phyloP scores from a whole-genome alignment of 768 basidiomycete species.

The Mycena galopus region DNA sequence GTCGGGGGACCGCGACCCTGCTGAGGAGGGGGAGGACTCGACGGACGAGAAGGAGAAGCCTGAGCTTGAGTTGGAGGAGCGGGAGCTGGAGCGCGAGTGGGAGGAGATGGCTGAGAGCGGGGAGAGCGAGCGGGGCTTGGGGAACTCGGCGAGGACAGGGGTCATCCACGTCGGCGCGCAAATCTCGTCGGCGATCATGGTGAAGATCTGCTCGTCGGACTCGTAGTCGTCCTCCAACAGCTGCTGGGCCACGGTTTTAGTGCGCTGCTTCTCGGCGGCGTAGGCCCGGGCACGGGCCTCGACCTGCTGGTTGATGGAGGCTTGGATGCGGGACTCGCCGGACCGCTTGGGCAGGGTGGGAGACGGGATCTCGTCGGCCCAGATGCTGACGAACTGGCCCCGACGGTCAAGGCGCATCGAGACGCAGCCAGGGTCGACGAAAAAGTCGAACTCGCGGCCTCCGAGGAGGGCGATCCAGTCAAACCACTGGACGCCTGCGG shows the following conservation, averaged over 20 bases:
- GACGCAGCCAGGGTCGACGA: constrained; percentile 85
- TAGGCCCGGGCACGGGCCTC: constrained; percentile 15
- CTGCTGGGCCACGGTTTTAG: constrained; percentile 81
- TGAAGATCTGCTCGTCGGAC: constrained; percentile 80
- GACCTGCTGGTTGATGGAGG: constrained; percentile 38
- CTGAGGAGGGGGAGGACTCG: constrained; percentile 61
- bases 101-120: constrained; percentile 72
- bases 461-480: constrained; percentile 84
- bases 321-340: constrained; percentile 35
- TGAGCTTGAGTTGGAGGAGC: constrained; percentile 79
- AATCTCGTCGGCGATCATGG: constrained; percentile 80
- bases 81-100: constrained; percentile 68
- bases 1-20: constrained; percentile 56
- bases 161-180: constrained; percentile 77
- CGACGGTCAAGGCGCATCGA: constrained; percentile 70
- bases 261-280: constrained; percentile 24
- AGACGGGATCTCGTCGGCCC: constrained; percentile 69
- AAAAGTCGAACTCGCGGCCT: constrained; percentile 79
- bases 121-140: constrained; percentile 67
- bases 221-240: constrained; percentile 78
- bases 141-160: constrained; percentile 73
- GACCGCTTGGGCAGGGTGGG: constrained; percentile 34
- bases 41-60: constrained; percentile 68
- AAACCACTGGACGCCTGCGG: constrained; percentile 82
- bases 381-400: constrained; percentile 69